Evolutionary conservation across 2,329 filamentous ascomycete species (phyloP).

Genomic region (Arthrobotrys sinensis): DNA sequence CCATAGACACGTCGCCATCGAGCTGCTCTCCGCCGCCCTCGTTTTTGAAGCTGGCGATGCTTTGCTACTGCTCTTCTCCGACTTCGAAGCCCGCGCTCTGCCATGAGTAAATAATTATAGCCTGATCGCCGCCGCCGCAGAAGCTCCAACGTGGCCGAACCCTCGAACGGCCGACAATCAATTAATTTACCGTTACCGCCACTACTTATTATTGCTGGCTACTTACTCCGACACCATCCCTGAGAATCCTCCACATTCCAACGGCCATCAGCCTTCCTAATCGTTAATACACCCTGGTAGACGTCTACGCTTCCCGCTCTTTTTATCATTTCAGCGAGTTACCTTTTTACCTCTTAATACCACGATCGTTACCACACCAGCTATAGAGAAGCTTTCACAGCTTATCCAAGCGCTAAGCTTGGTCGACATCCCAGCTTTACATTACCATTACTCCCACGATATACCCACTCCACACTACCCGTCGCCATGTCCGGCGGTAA

Average conservation of each 20-base stretch:
- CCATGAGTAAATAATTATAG: background rate
- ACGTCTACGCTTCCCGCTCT: background rate
- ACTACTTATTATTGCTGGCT: too few relatives aligned
- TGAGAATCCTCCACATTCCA: background rate
- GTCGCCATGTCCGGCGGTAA: constrained; percentile 74
- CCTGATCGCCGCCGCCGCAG: constrained; percentile 21
- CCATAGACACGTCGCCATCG: constrained; percentile 39
- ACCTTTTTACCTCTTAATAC: background rate
- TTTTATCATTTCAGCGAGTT: constrained; percentile 5
- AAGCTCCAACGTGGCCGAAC: constrained; percentile 12
- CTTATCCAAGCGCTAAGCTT: constrained; percentile 29
- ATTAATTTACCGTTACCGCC: constrained; percentile 1
- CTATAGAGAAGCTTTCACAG: constrained; percentile 23
- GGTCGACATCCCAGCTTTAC: constrained; percentile 4
- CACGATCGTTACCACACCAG: constrained; percentile 14
- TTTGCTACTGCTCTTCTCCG: background rate
- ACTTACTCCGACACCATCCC: background rate
- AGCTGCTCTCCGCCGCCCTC: constrained; percentile 7
- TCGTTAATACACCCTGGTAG: background rate
- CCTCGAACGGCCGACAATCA: constrained; percentile 17
- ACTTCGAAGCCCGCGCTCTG: background rate
- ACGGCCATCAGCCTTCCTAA: constrained; percentile 1
- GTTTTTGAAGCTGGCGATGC: constrained; percentile 13
- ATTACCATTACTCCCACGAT: background rate
- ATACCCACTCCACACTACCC: constrained; percentile 1